Evolutionary conservation across 1,284 basidiomycete species (phyloP).

Genomic region (Ceratobasidium sp.): DNA sequence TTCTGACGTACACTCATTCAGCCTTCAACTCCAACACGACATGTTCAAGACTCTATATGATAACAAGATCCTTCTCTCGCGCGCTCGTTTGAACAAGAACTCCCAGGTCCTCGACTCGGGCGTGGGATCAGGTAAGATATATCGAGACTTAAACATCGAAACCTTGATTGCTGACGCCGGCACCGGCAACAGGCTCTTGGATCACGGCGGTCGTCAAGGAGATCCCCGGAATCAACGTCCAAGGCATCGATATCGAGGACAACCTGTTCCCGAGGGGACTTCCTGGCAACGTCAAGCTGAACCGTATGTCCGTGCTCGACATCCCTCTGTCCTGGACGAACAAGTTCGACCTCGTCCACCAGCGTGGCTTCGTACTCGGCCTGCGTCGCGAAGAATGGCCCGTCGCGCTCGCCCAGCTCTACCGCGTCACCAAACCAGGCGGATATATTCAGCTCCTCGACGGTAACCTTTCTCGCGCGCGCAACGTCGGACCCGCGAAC

Average conservation of each 20-base stretch:
- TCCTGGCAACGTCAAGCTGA: constrained; percentile 47
- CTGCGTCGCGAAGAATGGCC: constrained; percentile 51
- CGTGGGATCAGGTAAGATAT: constrained; percentile 29
- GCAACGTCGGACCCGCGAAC: constrained; percentile 40
- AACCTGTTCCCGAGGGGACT: constrained; percentile 47
- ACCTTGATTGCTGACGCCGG: background rate
- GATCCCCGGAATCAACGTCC: constrained; percentile 43
- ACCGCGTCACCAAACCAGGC: constrained; percentile 51
- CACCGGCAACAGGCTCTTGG: constrained; percentile 20
- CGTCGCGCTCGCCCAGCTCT: constrained; percentile 48
- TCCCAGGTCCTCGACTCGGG: constrained; percentile 39
- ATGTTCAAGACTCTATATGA: constrained; percentile 42
- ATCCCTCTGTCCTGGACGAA: constrained; percentile 50
- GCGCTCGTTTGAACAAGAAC: constrained; percentile 38
- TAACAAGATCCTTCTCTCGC: constrained; percentile 35
- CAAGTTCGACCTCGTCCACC: constrained; percentile 52
- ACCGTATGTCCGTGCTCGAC: constrained; percentile 47
- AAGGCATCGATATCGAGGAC: constrained; percentile 50
- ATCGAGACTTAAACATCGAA: constrained; percentile 4
- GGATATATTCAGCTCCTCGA: constrained; percentile 54
- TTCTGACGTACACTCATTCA: background rate
- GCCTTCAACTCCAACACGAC: constrained; percentile 39
- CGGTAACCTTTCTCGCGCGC: constrained; percentile 40
- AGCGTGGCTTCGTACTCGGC: constrained; percentile 51
- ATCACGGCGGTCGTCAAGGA: constrained; percentile 31